A percentile compares a stretch with the other conserved stretches of the same genome.
Evolutionary conservation across 2,329 filamentous ascomycete genomes (phyloP).

Genomic region (Cadophora sp.): DNA sequence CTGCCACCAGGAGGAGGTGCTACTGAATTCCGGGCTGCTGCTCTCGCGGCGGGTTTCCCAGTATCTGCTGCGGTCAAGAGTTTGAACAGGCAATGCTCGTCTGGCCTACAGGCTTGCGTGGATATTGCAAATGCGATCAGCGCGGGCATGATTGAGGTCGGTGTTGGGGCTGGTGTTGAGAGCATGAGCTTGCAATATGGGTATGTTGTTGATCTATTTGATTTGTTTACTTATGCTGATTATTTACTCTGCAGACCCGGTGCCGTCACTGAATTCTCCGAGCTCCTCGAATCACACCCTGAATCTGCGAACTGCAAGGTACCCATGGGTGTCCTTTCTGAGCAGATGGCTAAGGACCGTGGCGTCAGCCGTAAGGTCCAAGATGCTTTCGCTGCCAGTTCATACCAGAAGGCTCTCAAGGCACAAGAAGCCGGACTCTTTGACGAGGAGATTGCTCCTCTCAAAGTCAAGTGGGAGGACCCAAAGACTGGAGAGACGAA

Average conservation of each 20-base stretch:
- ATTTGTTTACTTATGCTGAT: conserved; percentile 15
- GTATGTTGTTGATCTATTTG: conserved; percentile 55
- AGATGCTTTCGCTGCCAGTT: conserved; percentile 92
- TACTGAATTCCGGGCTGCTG: conserved; percentile 94
- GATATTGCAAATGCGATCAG: conserved; percentile 95
- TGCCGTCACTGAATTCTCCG: conserved; percentile 92
- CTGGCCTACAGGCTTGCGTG: conserved; percentile 88
- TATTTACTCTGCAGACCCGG: conserved; percentile 60
- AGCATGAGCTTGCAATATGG: conserved; percentile 95
- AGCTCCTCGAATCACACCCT: conserved; percentile 80
- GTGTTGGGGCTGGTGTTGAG: conserved; percentile 93
- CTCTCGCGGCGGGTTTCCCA: conserved; percentile 89
- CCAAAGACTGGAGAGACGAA: conserved; percentile 88
- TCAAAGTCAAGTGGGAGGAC: conserved; percentile 87
- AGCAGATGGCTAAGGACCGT: conserved; percentile 91
- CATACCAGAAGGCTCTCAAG: conserved; percentile 87
- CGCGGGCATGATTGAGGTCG: conserved; percentile 91
- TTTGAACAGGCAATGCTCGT: conserved; percentile 94
- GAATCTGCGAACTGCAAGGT: conserved; percentile 97
- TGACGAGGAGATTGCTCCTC: conserved; percentile 86
- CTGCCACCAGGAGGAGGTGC: conserved; percentile 92
- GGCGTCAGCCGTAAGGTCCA: conserved; percentile 75
- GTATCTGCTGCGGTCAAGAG: conserved; percentile 83
- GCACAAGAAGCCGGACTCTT: conserved; percentile 92
- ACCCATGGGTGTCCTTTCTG: conserved; percentile 91